Evolutionary conservation across 306 rosid genomes (phyloP).

Genomic region (Astragalus glycyphyllos): DNA sequence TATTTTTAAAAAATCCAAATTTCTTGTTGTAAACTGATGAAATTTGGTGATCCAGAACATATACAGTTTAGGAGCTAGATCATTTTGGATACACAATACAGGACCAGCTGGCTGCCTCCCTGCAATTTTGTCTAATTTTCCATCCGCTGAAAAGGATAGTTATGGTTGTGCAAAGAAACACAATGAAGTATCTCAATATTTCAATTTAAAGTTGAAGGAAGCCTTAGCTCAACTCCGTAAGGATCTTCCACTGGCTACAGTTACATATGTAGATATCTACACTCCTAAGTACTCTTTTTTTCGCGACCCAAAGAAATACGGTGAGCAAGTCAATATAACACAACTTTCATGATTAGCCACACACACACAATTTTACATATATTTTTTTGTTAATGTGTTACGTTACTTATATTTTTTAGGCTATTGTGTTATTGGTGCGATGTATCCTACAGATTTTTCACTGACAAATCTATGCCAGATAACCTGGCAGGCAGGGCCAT

Average conservation of each 20-base stretch:
- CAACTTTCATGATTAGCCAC: too few species aligned
- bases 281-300: conserved; percentile 50
- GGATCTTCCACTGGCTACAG: conserved; percentile 55
- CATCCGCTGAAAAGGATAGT: conserved; percentile 41
- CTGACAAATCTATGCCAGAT: too few species aligned
- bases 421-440: too few species aligned
- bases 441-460: too few species aligned
- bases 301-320: conserved; percentile 50
- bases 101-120: conserved; percentile 57
- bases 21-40: too few species aligned
- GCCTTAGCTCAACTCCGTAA: conserved; percentile 49
- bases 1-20: too few species aligned
- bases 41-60: too few species aligned
- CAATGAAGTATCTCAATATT: conserved; percentile 65
- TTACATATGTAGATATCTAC: conserved; percentile 72
- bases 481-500: too few species aligned
- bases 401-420: too few species aligned
- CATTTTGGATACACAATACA: conserved; percentile 57
- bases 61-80: conserved; percentile 49
- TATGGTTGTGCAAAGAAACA: conserved; percentile 64
- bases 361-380: too few species aligned
- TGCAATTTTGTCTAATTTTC: conserved; percentile 36
- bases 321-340: too few species aligned
- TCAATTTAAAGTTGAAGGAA: conserved; percentile 62
- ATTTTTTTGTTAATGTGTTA: too few species aligned